A percentile compares a stretch with the other conserved stretches of the same genome.
Conservation (phyloP, 1,284 basidiomycete genomes). For the Tilletiaria anomala region DNA sequence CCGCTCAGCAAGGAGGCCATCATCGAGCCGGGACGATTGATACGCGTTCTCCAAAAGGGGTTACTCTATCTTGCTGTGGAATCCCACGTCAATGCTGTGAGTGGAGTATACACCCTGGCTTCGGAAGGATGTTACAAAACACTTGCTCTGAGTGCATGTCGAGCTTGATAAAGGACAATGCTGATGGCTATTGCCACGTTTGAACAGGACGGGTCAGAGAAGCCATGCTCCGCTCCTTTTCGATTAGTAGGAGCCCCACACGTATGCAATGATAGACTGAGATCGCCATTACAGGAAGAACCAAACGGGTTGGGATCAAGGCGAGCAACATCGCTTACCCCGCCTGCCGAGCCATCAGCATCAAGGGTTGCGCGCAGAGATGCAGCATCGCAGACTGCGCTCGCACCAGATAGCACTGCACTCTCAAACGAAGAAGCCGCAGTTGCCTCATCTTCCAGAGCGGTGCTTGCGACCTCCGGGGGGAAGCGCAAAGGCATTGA, state of each 20-base stretch:
- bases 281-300: slow-evolving; percentile 4
- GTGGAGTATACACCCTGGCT: neutral
- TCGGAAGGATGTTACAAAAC: neutral
- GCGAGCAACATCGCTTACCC: too few species aligned
- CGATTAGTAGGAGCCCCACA: slow-evolving; percentile 25
- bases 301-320: too few species aligned
- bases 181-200: neutral
- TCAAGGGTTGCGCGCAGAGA: too few species aligned
- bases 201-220: slow-evolving; percentile 23
- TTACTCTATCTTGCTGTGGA: slow-evolving; percentile 35
- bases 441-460: too few species aligned
- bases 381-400: too few species aligned
- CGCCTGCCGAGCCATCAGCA: too few species aligned
- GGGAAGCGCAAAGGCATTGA: too few species aligned
- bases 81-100: slow-evolving; percentile 15
- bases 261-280: slow-evolving; percentile 25
- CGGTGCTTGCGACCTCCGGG: too few species aligned
- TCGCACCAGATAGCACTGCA: too few species aligned
- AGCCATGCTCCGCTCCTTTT: slow-evolving; percentile 26
- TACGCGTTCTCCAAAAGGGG: slow-evolving; percentile 31
- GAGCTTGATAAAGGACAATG: neutral
- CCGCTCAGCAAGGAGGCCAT: slow-evolving; percentile 30
- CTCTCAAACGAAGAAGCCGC: too few species aligned
- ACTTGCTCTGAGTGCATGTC: neutral
- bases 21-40: slow-evolving; percentile 31